Evolutionary conservation across 2,329 filamentous ascomycete species (phyloP).

Genomic region (Huntiella omanensis): DNA sequence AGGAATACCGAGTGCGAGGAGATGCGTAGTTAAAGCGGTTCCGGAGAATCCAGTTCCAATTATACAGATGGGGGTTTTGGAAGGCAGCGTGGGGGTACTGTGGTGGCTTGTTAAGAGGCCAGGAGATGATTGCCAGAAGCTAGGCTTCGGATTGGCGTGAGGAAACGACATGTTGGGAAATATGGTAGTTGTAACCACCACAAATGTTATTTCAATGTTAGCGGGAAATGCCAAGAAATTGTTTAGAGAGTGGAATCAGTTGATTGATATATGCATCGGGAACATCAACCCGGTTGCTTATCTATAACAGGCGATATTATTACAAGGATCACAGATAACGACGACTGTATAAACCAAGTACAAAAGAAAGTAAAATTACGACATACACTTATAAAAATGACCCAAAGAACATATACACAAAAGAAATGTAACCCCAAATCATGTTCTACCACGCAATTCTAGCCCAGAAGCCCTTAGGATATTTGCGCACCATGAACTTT

Average conservation of each 20-base stretch:
- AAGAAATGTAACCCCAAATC: neutral
- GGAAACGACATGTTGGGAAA: constrained; percentile 10
- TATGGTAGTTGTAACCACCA: neutral
- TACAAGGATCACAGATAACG: too few species aligned
- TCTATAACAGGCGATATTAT: too few species aligned
- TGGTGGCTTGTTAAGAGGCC: constrained; percentile 23
- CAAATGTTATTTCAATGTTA: neutral
- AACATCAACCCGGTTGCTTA: too few species aligned
- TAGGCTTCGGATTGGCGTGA: constrained; percentile 14
- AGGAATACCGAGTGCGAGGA: constrained; percentile 12
- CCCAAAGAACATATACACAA: neutral
- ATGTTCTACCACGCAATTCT: constrained; percentile 36
- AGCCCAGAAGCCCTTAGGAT: constrained; percentile 36
- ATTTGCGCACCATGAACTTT: constrained; percentile 42
- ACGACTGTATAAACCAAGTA: neutral
- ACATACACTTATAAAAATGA: neutral
- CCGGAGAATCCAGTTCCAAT: constrained; percentile 30
- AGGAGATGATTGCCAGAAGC: constrained; percentile 25
- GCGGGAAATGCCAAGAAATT: neutral
- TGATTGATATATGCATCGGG: neutral
- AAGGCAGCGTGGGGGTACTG: constrained; percentile 21
- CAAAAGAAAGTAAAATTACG: neutral
- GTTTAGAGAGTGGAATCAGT: neutral
- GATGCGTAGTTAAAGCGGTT: constrained; percentile 24
- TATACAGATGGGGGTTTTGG: constrained; percentile 24